Percentiles rank a stretch among this genome's conserved stretches.
phyloP scores from a whole-genome alignment of 208 protist genomes.

The Trypanosoma lewisi region DNA sequence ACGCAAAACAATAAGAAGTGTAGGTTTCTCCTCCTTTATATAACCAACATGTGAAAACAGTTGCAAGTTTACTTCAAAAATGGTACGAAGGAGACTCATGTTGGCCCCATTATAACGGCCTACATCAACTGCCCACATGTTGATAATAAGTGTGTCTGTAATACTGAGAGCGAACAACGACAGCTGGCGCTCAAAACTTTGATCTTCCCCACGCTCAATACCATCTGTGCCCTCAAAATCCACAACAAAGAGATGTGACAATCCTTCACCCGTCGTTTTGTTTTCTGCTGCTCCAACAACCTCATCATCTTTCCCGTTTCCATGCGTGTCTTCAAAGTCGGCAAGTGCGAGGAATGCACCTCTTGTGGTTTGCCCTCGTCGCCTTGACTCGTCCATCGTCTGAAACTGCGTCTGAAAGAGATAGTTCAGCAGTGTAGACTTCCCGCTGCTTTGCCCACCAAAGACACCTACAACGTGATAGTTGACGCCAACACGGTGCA shows the following conservation, averaged over 20 bases:
- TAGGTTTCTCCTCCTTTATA: constrained; percentile 87
- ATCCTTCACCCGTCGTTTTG: constrained; percentile 12
- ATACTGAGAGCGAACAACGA: constrained; percentile 96
- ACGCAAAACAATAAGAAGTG: constrained; percentile 95
- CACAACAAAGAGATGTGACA: constrained; percentile 85
- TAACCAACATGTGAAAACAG: constrained; percentile 90
- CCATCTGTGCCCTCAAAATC: constrained; percentile 98
- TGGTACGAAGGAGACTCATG: constrained; percentile 92
- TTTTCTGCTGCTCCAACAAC: constrained; percentile 2
- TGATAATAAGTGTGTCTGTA: constrained; percentile 96
- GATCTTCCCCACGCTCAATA: constrained; percentile 95
- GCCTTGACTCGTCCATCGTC: constrained; percentile 88
- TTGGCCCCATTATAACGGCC: constrained; percentile 95
- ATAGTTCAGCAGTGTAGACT: constrained; percentile 96
- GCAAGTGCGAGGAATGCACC: constrained; percentile 86
- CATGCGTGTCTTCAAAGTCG: constrained; percentile 20
- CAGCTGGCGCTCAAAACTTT: constrained; percentile 95
- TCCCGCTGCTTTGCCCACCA: constrained; percentile 96
- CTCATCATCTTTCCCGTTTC: not conserved
- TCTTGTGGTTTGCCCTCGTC: constrained; percentile 94
- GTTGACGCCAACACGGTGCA: constrained; percentile 56
- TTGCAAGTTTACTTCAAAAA: constrained; percentile 96
- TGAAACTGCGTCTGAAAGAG: constrained; percentile 95
- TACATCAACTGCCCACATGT: constrained; percentile 97
- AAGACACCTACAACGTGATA: constrained; percentile 94